Base-by-base conservation (phyloP, 306 rosid genomes). In the Dicorynia guianensis region DNA sequence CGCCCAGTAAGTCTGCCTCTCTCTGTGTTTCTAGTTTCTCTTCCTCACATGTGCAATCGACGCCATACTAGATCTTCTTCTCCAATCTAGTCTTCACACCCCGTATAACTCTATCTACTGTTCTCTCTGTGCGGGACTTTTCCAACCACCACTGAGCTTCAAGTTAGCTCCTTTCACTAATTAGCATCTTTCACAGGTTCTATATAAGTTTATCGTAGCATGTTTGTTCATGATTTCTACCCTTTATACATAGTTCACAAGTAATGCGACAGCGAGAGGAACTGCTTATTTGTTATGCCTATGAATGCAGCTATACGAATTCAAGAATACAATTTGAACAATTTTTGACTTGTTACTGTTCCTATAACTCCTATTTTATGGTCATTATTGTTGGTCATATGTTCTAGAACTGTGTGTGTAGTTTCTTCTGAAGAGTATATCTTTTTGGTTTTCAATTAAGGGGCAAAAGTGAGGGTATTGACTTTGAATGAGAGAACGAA, bases 1-100 rank as follows among this genome's bases (percentile, higher is more conserved):
- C 10, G 14, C 52, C n/a, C 52, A 3, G 52, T 46, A 11, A 46
- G 52, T 78, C 52, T 17, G 44, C 36, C 60, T 46, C 61, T 68
- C 69, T 17, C 35, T 36, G 39, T 55, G n/a, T n/a, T 3, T 56
- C 8, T 47, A 0, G 14, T n/a, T 44, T 1, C 6, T 50, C 8
- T 13, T 47, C 49, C 3, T 59, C 36, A 42, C 66, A 9, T 33
- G 20, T 76, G 44, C 66, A 78, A 69, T 78, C 72, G 20, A 74
- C 69, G 11, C 34, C 49, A 18, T 40, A 30, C 34, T 39, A 63
- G 84, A 69, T 83, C 86, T n/a, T 68, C 30, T 6, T 76, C 33
- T 43, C 69, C 33, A 15, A 15, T 53, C 9, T 15, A 7, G 15
- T 53, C 50, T 33, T 46, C 35, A 58, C 55, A 1, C 46, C 11